A percentile compares a stretch with the other conserved stretches of the same genome.
Conservation (phyloP, 73 alveolate genomes). For the Tetrahymena elliotti region DNA sequence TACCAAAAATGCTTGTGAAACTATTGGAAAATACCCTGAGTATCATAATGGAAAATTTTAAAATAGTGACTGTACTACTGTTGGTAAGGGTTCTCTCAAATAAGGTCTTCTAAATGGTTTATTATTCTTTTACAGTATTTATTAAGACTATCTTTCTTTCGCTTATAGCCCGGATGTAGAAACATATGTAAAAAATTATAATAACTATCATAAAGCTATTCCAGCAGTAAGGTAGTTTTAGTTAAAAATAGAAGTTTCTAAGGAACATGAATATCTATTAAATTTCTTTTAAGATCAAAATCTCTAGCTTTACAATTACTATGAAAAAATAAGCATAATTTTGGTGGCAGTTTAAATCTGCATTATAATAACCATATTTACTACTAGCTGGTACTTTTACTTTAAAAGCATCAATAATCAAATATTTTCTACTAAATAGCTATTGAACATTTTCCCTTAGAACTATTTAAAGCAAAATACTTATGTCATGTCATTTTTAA, state of each 20-base stretch:
- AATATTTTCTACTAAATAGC: neutral
- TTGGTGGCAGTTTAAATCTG: neutral
- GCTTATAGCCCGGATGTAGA: neutral
- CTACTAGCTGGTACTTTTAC: neutral
- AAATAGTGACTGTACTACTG: neutral
- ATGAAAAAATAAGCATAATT: neutral
- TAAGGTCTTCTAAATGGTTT: neutral
- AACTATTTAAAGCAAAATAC: neutral
- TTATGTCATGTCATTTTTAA: neutral
- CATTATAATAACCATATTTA: neutral
- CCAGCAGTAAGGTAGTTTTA: neutral
- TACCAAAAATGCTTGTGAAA: neutral
- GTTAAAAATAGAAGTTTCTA: neutral
- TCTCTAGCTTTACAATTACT: neutral
- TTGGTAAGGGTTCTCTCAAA: neutral
- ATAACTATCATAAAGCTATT: neutral
- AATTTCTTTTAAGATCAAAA: neutral
- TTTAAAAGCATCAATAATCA: neutral
- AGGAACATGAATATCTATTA: neutral
- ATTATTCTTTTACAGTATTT: no score
- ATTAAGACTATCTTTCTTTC: neutral
- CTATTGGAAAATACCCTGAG: neutral
- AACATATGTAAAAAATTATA: neutral
- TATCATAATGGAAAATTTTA: neutral
- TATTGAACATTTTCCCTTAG: neutral